These are phyloP conservation scores for Parasarocladium wereldwijsianum DNA, from an alignment of 2,329 filamentous ascomycete species.

Conservation along the genomic window DNA sequence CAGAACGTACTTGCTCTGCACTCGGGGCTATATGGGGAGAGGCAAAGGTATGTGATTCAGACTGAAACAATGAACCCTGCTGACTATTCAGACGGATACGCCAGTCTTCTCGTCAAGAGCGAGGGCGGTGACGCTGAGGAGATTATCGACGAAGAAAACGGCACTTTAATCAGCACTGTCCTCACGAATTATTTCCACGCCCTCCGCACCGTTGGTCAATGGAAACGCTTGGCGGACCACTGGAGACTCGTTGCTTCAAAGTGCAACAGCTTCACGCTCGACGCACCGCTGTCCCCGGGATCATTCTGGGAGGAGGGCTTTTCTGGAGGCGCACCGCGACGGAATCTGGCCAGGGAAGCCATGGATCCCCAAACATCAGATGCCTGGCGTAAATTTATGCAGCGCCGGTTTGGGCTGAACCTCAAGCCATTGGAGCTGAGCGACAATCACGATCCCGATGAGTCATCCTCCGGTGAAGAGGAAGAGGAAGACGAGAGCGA, in stretches of 20 bases:
- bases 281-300: conserved; percentile 11
- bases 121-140: conserved; percentile 67
- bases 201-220: conserved; percentile 64
- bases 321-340: conserved; percentile 2
- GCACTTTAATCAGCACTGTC: conserved; percentile 73
- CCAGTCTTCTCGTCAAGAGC: conserved; percentile 56
- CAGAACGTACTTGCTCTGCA: conserved; percentile 58
- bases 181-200: conserved; percentile 86
- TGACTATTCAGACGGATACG: conserved; percentile 51
- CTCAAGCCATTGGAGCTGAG: conserved; percentile 16
- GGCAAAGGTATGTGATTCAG: conserved; percentile 43
- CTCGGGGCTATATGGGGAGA: conserved; percentile 75
- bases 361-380: conserved; percentile 10
- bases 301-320: conserved; percentile 4
- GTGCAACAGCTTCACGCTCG: conserved; percentile 16
- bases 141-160: conserved; percentile 73
- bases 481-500: conserved; percentile 21
- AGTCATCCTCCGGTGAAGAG: conserved; percentile 19
- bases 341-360: conserved; percentile 3
- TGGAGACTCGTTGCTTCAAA: conserved; percentile 52
- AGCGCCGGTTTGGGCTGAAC: conserved; percentile 18
- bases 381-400: conserved; percentile 22
- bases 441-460: conserved; percentile 26
- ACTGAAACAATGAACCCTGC: background rate
- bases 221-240: conserved; percentile 58